These are phyloP conservation scores for Pythium vanterpoolii DNA, from an alignment of 352 stramenopile species.

Conservation along the genomic window DNA sequence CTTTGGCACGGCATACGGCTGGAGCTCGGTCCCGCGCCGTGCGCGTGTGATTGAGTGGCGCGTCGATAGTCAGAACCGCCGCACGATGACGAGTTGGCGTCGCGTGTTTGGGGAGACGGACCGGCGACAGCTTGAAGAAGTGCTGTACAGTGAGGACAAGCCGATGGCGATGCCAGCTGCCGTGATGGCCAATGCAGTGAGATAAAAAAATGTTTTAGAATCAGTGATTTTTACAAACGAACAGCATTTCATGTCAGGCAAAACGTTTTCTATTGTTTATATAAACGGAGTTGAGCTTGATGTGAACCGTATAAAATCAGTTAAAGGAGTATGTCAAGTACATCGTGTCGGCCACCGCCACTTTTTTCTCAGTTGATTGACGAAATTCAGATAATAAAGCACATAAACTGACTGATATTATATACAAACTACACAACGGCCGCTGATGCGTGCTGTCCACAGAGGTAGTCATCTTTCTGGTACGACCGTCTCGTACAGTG, in stretches of 20 bases:
- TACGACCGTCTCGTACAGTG: conserved; percentile 48
- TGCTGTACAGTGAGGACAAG: conserved; percentile 1
- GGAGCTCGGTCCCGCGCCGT: conserved; percentile 1
- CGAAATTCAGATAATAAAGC: no score
- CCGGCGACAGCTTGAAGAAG: background rate
- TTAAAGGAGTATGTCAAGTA: no score
- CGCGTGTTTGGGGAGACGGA: conserved; percentile 16
- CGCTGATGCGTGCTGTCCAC: background rate
- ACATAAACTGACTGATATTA: background rate
- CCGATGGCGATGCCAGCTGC: background rate
- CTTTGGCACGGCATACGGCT: conserved; percentile 22
- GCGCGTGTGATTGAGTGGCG: conserved; percentile 25
- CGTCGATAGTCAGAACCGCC: conserved; percentile 13
- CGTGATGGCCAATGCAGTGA: background rate
- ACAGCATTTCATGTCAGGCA: no score
- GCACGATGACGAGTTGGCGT: conserved; percentile 24
- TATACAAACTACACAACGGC: background rate
- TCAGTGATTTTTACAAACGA: no score
- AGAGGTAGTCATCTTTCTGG: conserved; percentile 18
- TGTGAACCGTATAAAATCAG: no score
- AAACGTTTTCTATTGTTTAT: no score
- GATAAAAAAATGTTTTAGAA: no score
- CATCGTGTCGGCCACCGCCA: no score
- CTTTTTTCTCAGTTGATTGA: no score
- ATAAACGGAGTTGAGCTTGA: no score